Evolutionary conservation across 306 rosid genomes (phyloP), one percentile per base, ranked within the genome.

Genomic region (Cucumis hystrix): DNA sequence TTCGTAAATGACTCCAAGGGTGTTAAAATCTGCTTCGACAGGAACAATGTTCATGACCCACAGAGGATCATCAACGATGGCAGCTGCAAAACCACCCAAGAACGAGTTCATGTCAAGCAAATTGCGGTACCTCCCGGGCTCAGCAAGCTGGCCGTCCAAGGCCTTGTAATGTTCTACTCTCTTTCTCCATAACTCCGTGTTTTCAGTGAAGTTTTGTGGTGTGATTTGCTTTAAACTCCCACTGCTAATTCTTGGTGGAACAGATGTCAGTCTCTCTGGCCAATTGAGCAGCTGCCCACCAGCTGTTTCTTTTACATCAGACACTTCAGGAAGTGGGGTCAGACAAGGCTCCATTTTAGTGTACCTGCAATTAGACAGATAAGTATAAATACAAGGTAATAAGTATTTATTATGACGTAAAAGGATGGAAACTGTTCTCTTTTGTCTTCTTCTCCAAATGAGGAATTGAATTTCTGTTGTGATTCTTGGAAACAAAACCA

Each of bases 21-120:
- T 91, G 83, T 92, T 88, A 59, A 84, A 74, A 66, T 89, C 81
- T 5, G 97, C 84, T 72, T 96, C 91, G 66, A 89, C 99, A 0
- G 99, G 99, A 17, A 89, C 96, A 70, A 87, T 18, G 45, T 96
- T 96, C 99, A 96, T 92, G 63, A 96, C 97, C 98, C 99, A 96
- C 25, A 86, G 85, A 3, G 99, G 99, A 66, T 89, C 87, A 58
- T 87, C 78, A 18, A 86, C 87, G 3, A 96, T 80, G 21, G 97
- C 93, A 57, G 99, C 98, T 23, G 97, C 93, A 83, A 96, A 96
- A 55, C 98, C 91, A 82, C 99, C 99, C 71, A 96, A 79, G 81
- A 82, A 83, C 35, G 99, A 71, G 81, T 91, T 92, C 99, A 92
- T 92, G 69, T 96, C 99, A 16, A 96, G 97, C 72, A 96, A 54